phyloP scores from a whole-genome alignment of 495 filamentous ascomycete species.

The Penicillium antarcticum region DNA sequence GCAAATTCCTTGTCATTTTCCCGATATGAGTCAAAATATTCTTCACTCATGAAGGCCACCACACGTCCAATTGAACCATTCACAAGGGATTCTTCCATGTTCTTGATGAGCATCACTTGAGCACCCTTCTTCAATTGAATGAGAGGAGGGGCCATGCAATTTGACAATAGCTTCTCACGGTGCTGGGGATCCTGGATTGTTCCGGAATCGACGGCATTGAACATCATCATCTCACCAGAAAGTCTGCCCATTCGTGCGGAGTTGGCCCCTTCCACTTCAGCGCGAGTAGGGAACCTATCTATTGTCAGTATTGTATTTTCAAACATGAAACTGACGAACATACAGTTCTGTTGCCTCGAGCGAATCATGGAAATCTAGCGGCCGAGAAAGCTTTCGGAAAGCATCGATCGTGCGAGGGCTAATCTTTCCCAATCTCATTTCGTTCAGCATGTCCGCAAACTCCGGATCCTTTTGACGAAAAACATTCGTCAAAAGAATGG shows the following conservation, averaged over 20 bases:
- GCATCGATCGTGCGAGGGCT: slow-evolving; percentile 62
- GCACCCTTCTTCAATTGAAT: slow-evolving; percentile 85
- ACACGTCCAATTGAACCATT: slow-evolving; percentile 92
- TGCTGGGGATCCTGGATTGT: slow-evolving; percentile 58
- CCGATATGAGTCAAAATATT: slow-evolving; percentile 64
- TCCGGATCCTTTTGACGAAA: slow-evolving; percentile 93
- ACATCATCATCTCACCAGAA: slow-evolving; percentile 63
- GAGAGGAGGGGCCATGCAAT: slow-evolving; percentile 84
- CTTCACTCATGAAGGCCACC: slow-evolving; percentile 80
- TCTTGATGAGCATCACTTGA: slow-evolving; percentile 99
- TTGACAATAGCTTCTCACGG: slow-evolving; percentile 75
- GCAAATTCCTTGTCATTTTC: slow-evolving; percentile 54
- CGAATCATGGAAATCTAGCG: slow-evolving; percentile 67
- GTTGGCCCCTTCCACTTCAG: slow-evolving; percentile 89
- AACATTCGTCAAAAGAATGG: slow-evolving; percentile 90
- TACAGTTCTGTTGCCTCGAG: slow-evolving; percentile 89
- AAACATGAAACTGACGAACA: slow-evolving; percentile 18
- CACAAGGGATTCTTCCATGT: slow-evolving; percentile 89
- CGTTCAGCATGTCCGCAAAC: slow-evolving; percentile 93
- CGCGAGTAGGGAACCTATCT: slow-evolving; percentile 78
- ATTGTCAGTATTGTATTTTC: slow-evolving; percentile 26
- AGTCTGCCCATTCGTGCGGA: slow-evolving; percentile 66
- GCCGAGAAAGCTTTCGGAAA: slow-evolving; percentile 69
- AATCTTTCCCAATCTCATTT: slow-evolving; percentile 88
- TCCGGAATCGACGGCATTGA: slow-evolving; percentile 73